Evolutionary conservation across 352 stramenopile species (phyloP), one percentile per base, ranked within the genome.

Genomic region (Pythium chondricola): DNA sequence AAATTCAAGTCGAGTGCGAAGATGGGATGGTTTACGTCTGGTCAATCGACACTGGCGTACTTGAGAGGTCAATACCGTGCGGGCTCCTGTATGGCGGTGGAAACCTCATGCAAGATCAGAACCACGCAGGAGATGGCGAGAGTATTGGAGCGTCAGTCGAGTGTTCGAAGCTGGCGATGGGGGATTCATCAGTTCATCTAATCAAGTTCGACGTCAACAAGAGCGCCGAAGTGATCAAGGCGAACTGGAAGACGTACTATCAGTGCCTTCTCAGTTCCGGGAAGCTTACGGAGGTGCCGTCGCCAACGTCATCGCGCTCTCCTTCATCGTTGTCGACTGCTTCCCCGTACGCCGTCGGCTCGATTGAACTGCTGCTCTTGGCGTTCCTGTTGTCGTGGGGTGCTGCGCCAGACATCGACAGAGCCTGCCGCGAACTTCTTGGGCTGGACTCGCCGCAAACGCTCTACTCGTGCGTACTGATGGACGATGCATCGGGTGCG

Each of bases 1-100:
- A 85, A 27, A 35, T 90, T 1, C 52, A 75, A 30, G 62, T 92
- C 13, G 80, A 89, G 36, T 93, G 77, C 37, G 74, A 70, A 41
- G 74, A 93, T 55, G 58, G 53, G 1, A 84, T 90, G 71, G 68
- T 88, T 26, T 86, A 88, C 32, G 70, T 93, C 10, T 93, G 83
- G 83, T 89, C 62, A 36, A 63, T 71, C 1, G 71, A 88, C 17
- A 90, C 77, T n/a, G 80, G 83, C 0, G 71, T 92, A 21, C 35
- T 93, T 0, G 83, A 93, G 46, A 73, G 82, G 27, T 65, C 60
- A 3, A 37, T 89, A 9, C 82, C 82, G 14, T 54, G 41, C 17
- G 71, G 71, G 8, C 42, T 93, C 17, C 35, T 93, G 1, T 70
- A 69, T 33, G 71, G 68, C 13, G 65, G 69, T n/a, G 69, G 69